These are phyloP conservation scores for Psilocybe tampanensis DNA, from an alignment of 768 basidiomycete genomes.

Conservation along the genomic window DNA sequence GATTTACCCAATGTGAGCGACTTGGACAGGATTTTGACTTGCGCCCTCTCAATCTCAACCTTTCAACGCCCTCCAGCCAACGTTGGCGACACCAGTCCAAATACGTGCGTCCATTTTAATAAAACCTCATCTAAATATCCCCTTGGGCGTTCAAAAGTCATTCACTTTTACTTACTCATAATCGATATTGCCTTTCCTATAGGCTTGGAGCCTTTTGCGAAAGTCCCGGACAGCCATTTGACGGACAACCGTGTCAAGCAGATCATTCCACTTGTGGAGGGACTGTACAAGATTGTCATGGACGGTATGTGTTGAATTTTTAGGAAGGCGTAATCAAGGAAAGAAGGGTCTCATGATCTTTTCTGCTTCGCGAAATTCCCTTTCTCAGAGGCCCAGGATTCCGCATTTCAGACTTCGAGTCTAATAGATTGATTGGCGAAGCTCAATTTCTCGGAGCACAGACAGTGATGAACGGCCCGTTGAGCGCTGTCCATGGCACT, in stretches of 20 bases:
- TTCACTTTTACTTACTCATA: not conserved
- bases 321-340: not conserved
- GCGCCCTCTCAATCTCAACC: slow-evolving; percentile 1
- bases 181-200: slow-evolving; percentile 5
- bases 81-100: slow-evolving; percentile 79
- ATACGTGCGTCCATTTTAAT: slow-evolving; percentile 55
- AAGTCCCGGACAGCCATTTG: slow-evolving; percentile 66
- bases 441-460: slow-evolving; percentile 71
- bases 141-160: not conserved
- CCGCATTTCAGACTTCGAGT: slow-evolving; percentile 73
- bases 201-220: slow-evolving; percentile 78
- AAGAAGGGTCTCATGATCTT: slow-evolving; percentile 4
- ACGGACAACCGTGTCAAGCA: slow-evolving; percentile 70
- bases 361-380: not conserved
- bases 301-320: slow-evolving; percentile 46
- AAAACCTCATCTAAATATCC: slow-evolving; percentile 4
- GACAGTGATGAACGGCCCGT: slow-evolving; percentile 54
- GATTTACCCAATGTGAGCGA: slow-evolving; percentile 68
- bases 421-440: slow-evolving; percentile 72
- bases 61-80: slow-evolving; percentile 51
- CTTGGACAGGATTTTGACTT: not conserved
- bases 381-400: slow-evolving; percentile 70
- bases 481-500: slow-evolving; percentile 54
- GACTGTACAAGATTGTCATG: slow-evolving; percentile 67
- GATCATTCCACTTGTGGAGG: slow-evolving; percentile 78